Evolutionary conservation across 2,329 filamentous ascomycete species (phyloP).

Genomic region (Raffaelea arxii): DNA sequence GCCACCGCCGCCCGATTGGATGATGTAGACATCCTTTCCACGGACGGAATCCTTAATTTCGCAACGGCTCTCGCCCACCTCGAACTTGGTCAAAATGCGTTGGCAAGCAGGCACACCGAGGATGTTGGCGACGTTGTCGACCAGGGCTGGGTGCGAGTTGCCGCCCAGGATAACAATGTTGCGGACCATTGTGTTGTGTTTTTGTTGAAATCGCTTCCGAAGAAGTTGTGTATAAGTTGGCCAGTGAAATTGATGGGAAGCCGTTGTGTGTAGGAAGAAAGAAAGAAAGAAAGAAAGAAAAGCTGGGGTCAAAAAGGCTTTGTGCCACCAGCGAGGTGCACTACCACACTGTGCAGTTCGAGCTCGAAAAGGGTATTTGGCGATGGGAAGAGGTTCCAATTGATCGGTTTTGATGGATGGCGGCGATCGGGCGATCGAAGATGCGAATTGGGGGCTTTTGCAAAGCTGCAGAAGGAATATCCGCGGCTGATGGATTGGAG

Average conservation of each 20-base stretch:
- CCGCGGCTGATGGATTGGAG: neutral
- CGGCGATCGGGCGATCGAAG: neutral
- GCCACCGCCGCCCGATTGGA: conserved; percentile 86
- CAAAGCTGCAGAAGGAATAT: neutral
- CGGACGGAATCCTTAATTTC: conserved; percentile 95
- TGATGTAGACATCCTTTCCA: conserved; percentile 97
- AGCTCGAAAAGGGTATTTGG: no score
- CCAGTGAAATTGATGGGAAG: no score
- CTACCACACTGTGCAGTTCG: no score
- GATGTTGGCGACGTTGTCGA: conserved; percentile 77
- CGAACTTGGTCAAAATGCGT: conserved; percentile 83
- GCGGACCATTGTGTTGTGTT: conserved; percentile 59
- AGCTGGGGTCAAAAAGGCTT: no score
- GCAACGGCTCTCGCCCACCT: conserved; percentile 86
- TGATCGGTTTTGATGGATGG: neutral
- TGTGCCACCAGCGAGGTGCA: no score
- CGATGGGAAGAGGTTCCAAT: no score
- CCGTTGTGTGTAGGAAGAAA: no score
- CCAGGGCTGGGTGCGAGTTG: conserved; percentile 82
- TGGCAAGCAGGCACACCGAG: conserved; percentile 80
- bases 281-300: no score
- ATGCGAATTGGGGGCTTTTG: neutral
- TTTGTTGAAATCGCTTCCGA: neutral
- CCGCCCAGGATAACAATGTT: conserved; percentile 92
- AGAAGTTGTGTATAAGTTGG: no score